Evolutionary conservation across 768 basidiomycete genomes (phyloP), one percentile per base, ranked within the genome.

Genomic region (Xerocomellus intermedius): DNA sequence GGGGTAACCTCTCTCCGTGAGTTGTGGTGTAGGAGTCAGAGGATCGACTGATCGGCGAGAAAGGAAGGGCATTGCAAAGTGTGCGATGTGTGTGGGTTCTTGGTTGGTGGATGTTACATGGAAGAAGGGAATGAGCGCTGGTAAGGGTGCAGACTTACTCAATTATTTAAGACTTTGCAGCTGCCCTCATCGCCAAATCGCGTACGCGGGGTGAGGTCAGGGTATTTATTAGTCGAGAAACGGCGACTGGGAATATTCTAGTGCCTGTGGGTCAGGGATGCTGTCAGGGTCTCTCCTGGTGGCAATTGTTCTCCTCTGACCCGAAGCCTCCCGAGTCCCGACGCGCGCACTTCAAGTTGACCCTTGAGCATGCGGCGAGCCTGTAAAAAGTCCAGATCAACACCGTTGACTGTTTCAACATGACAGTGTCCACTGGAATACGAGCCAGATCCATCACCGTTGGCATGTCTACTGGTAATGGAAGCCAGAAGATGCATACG

Each of bases 1-100:
- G 19, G 48, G 17, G 13, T 39, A 50, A 19, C 46, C 30, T 48
- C 32, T 47, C 17, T 61, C 54, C 37, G 33, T 59, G 43, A 43
- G 42, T 3, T 37, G 9, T 6, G 41, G 8, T 10, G 41, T 10
- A 19, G 43, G 28, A 16, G 41, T 48, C 26, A 58, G 24, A 38
- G 69, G 69, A 42, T 70, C 69, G 38, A 61, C 58, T 41, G 61
- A 56, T 30, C 69, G 69, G 45, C 70, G 64, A 32, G 64, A 60
- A 59, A 70, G 64, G 60, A 72, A 70, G 14, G 51, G 57, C 69
- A 70, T 70, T 49, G 44, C 32, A 16, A 42, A 12, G 32, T 51
- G 44, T 37, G 55, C 12, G 37, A 14, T 28, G 43, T 19, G 45
- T 17, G n/a, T 36, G 17, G 51, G 7, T 22, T 22, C 24, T 51